Percentiles rank a stretch among this genome's conserved stretches.
These are phyloP conservation scores for Trypanosoma platydactyli DNA, from an alignment of 208 protist species.

Conservation along the genomic window DNA sequence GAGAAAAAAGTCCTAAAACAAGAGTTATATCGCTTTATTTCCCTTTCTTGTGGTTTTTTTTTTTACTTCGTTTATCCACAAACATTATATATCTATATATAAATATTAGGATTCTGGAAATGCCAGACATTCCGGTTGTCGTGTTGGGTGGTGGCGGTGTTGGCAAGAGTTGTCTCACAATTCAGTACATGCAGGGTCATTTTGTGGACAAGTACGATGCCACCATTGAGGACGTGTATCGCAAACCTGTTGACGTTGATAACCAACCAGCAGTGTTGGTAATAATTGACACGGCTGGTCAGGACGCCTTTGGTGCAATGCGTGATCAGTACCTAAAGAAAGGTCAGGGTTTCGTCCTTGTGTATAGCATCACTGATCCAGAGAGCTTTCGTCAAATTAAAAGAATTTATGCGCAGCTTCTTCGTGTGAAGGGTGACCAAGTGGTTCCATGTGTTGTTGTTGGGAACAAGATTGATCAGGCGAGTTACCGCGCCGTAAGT, in stretches of 20 bases:
- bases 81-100: not conserved
- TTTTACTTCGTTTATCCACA: no score
- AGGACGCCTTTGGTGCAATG: slow-evolving; percentile 90
- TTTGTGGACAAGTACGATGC: slow-evolving; percentile 73
- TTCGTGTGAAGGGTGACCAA: slow-evolving; percentile 10
- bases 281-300: slow-evolving; percentile 92
- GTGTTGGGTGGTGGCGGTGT: slow-evolving; percentile 57
- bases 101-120: not conserved
- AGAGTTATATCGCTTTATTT: no score
- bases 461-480: slow-evolving; percentile 66
- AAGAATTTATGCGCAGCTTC: slow-evolving; percentile 36
- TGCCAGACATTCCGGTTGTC: slow-evolving; percentile 53
- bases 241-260: slow-evolving; percentile 72
- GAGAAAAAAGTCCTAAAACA: no score
- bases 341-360: slow-evolving; percentile 54
- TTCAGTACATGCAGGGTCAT: slow-evolving; percentile 73
- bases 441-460: slow-evolving; percentile 49
- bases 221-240: slow-evolving; percentile 85
- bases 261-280: slow-evolving; percentile 82
- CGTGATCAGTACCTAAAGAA: slow-evolving; percentile 50
- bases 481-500: slow-evolving; percentile 39
- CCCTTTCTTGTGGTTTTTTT: no score
- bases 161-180: slow-evolving; percentile 71
- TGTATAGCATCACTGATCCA: slow-evolving; percentile 76
- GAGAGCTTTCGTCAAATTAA: slow-evolving; percentile 67